Evolutionary conservation across 2,329 filamentous ascomycete genomes (phyloP).

Genomic region (Coniochaeta hoffmannii): DNA sequence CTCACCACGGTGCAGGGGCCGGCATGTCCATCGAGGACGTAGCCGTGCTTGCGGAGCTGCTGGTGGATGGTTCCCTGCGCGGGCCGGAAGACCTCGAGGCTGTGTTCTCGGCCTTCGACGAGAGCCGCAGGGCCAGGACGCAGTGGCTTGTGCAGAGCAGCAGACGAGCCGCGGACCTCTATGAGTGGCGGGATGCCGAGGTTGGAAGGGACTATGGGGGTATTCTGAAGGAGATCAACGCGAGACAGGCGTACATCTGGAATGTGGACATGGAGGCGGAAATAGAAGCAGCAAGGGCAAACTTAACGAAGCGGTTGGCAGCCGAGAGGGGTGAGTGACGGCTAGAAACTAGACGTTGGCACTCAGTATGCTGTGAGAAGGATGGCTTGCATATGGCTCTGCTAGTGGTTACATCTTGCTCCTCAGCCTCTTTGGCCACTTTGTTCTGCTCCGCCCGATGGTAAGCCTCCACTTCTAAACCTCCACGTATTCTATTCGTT

Average conservation of each 20-base stretch:
- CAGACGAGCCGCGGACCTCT: conserved; percentile 32
- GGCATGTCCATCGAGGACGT: conserved; percentile 51
- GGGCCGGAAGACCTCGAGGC: conserved; percentile 26
- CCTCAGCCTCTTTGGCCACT: neutral
- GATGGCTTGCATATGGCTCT: neutral
- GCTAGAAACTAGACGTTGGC: neutral
- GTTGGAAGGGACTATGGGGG: conserved; percentile 25
- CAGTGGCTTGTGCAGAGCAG: conserved; percentile 44
- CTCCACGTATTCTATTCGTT: neutral
- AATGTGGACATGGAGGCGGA: conserved; percentile 23
- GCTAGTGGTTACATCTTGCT: neutral
- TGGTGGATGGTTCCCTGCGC: conserved; percentile 32
- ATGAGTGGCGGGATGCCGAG: conserved; percentile 34
- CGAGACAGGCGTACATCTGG: conserved; percentile 28
- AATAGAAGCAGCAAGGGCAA: conserved; percentile 27
- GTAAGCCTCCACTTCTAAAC: neutral
- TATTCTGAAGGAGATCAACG: conserved; percentile 24
- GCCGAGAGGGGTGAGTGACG: neutral
- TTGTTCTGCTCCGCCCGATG: neutral
- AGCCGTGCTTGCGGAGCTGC: conserved; percentile 33
- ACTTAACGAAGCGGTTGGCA: conserved; percentile 17
- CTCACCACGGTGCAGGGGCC: conserved; percentile 51
- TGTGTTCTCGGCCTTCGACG: conserved; percentile 45
- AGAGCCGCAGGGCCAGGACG: conserved; percentile 36
- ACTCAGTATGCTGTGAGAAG: too few species aligned